Conservation (phyloP, 2,329 filamentous ascomycete genomes). For the Paramyrothecium roridum region DNA sequence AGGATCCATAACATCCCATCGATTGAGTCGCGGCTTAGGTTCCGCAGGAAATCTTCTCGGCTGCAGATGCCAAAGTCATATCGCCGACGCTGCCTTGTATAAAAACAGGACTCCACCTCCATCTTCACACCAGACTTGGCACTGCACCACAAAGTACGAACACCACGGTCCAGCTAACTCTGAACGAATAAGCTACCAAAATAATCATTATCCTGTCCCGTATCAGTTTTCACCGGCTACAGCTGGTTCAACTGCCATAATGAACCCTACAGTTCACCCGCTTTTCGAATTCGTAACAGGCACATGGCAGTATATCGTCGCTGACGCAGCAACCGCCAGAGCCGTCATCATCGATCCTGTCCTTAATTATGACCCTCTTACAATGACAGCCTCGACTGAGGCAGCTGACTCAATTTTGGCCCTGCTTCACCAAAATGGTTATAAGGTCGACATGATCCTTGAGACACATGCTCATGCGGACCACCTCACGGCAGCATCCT, state of each 20-base stretch:
- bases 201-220: background rate
- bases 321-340: conserved; percentile 41
- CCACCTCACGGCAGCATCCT: conserved; percentile 55
- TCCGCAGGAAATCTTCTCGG: background rate
- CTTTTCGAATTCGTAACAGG: conserved; percentile 38
- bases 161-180: background rate
- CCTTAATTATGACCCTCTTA: conserved; percentile 49
- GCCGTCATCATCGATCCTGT: conserved; percentile 61
- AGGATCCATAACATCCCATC: background rate
- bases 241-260: background rate
- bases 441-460: conserved; percentile 47
- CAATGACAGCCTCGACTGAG: conserved; percentile 37
- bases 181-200: background rate
- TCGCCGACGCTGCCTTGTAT: background rate
- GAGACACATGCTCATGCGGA: conserved; percentile 62
- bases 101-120: background rate
- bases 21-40: background rate
- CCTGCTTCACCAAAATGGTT: conserved; percentile 37
- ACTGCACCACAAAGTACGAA: background rate
- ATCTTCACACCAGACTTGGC: background rate
- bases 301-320: conserved; percentile 59
- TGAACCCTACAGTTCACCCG: conserved; percentile 31
- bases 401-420: conserved; percentile 49
- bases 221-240: background rate
- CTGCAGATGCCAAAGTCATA: background rate